Evolutionary conservation across 768 basidiomycete species (phyloP).

Genomic region (Phaffia australis): DNA sequence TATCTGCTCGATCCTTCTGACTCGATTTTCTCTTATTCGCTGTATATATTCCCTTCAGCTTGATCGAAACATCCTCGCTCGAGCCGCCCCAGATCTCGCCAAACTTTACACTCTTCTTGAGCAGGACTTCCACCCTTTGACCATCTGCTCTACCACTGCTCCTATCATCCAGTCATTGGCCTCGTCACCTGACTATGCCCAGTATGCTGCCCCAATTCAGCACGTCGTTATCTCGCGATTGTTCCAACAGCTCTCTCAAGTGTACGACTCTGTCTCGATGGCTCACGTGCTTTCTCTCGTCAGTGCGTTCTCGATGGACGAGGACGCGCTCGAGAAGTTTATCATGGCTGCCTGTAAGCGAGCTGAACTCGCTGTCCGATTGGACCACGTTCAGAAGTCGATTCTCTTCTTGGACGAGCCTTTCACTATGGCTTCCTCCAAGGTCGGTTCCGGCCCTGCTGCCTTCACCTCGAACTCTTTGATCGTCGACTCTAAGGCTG

Average conservation of each 20-base stretch:
- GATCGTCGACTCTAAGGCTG: constrained; percentile 28
- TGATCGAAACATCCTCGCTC: constrained; percentile 67
- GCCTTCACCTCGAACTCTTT: constrained; percentile 38
- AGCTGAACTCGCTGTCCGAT: constrained; percentile 71
- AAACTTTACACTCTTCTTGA: constrained; percentile 78
- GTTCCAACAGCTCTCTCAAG: constrained; percentile 79
- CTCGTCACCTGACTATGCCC: constrained; percentile 48
- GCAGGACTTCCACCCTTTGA: constrained; percentile 83
- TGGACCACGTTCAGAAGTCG: constrained; percentile 77
- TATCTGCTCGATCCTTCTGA: constrained; percentile 11
- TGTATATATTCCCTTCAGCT: constrained; percentile 43
- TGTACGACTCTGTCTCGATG: constrained; percentile 79
- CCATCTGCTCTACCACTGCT: constrained; percentile 63
- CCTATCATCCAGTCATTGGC: constrained; percentile 60
- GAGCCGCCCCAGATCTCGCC: constrained; percentile 61
- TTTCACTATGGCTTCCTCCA: constrained; percentile 41
- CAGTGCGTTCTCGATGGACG: constrained; percentile 57
- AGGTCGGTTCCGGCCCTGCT: constrained; percentile 31
- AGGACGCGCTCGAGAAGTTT: constrained; percentile 72
- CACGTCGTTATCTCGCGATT: constrained; percentile 84
- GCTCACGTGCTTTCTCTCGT: constrained; percentile 62
- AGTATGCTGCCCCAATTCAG: constrained; percentile 79
- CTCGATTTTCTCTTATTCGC: constrained; percentile 17
- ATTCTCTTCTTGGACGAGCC: constrained; percentile 75
- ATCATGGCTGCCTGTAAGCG: constrained; percentile 82